Conservation (phyloP, 2,329 filamentous ascomycete species). For the Fusarium sarcochroum region DNA sequence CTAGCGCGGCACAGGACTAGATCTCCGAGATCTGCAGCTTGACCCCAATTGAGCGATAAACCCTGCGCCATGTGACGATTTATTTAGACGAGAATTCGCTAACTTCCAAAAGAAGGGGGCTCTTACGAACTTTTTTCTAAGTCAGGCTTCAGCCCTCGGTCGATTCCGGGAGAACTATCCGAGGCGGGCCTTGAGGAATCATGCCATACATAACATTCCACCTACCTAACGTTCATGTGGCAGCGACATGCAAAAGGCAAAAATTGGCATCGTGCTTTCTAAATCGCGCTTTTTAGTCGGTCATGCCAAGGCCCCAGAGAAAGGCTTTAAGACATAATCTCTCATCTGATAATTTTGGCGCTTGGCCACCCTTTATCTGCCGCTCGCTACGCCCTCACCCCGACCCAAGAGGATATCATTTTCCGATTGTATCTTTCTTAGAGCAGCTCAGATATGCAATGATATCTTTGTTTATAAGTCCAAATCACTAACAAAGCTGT, state of each 20-base stretch:
- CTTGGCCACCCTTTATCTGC: neutral
- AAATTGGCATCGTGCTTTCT: conserved; percentile 1
- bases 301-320: conserved; percentile 9
- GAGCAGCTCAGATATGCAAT: neutral
- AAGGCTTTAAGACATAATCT: conserved; percentile 18
- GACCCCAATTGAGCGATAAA: neutral
- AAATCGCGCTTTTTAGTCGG: neutral
- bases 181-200: neutral
- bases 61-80: neutral
- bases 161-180: conserved; percentile 3
- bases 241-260: conserved; percentile 12
- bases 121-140: neutral
- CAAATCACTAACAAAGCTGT: neutral
- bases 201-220: conserved; percentile 19
- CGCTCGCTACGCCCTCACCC: neutral
- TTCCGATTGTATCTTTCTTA: neutral
- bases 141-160: conserved; percentile 1
- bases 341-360: conserved; percentile 14
- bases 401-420: neutral
- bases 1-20: neutral
- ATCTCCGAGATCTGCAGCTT: conserved; percentile 22
- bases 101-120: conserved; percentile 7
- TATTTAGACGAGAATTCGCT: neutral
- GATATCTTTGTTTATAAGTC: neutral
- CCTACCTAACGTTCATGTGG: neutral